Evolutionary conservation across 179 eudicot species (phyloP), one percentile per base, ranked within the genome.

Genomic region (Gypsophila paniculata): DNA sequence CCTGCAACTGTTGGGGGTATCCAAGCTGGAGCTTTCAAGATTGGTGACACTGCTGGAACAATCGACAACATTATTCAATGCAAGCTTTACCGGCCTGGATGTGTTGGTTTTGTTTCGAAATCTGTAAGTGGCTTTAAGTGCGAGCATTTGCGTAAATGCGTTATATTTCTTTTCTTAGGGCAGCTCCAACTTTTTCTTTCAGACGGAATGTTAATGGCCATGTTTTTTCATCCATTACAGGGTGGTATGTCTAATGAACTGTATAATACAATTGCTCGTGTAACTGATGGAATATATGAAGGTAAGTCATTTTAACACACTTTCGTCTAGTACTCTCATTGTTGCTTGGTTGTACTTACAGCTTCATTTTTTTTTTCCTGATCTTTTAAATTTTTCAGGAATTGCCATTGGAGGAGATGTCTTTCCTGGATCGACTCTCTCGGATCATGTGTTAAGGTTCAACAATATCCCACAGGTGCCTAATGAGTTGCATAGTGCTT

Each of bases 21-120:
- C 85, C 99, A 93, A 85, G 99, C 99, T 79, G 99, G 99, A 77
- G 98, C 99, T 72, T 95, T 95, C 77, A 95, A 89, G 85, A 95
- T 95, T 77, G 99, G 99, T 77, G 99, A 95, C 86, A 94, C 99
- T 76, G 98, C 99, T 62, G 99, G 98, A 77, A 93, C 99, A 52
- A 87, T 90, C 59, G 99, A 95, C 76, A 95, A 92, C 72, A 93
- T 95, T 61, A 90, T 93, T 61, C 96, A 95, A 62, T 85, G 93
- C 96, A 95, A 90, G 85, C 86, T 95, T 58, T 93, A 93, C 90
- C 84, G 99, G 78, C 99, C 98, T 78, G 99, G 99, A 70, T 92
- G 98, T 72, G 96, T 92, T 76, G 99, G 99, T 69, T 95, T 95
- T 81, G 99, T 95, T 67, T 93, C 99, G 36, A 95, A 95, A 86